Percentiles rank a stretch among this genome's conserved stretches.
These are phyloP conservation scores for Fusarium sp. DNA, from an alignment of 2,329 filamentous ascomycete genomes.

Conservation along the genomic window DNA sequence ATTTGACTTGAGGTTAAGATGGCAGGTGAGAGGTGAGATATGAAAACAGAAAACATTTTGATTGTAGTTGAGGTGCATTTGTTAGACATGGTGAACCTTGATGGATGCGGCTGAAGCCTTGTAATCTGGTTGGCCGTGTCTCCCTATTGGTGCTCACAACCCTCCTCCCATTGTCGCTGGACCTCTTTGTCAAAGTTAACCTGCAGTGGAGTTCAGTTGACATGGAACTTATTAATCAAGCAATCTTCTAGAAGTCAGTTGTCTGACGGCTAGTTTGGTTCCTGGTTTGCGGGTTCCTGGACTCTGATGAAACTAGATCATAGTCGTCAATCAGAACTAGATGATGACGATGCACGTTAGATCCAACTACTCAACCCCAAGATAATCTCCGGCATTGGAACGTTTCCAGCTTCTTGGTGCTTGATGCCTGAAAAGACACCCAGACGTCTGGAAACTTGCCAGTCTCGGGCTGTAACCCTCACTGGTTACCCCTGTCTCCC, in stretches of 20 bases:
- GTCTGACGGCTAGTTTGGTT: neutral
- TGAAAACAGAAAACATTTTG: slow-evolving; percentile 10
- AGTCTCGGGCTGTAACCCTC: slow-evolving; percentile 32
- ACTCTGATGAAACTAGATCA: neutral
- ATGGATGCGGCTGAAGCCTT: neutral
- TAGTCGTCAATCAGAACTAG: neutral
- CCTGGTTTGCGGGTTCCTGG: neutral
- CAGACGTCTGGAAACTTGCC: slow-evolving; percentile 31
- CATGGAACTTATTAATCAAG: neutral
- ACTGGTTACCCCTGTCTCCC: slow-evolving; percentile 39
- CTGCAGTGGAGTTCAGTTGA: neutral
- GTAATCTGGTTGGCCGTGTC: neutral
- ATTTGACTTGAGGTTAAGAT: neutral
- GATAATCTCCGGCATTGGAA: slow-evolving; percentile 3
- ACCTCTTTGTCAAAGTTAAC: neutral
- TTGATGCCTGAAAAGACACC: slow-evolving; percentile 13
- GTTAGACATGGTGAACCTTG: neutral
- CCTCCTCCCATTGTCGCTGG: neutral
- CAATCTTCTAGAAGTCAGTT: neutral
- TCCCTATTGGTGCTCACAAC: neutral
- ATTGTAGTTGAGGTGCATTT: neutral
- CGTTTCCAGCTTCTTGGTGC: slow-evolving; percentile 29
- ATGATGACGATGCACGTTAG: neutral
- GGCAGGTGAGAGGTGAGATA: neutral
- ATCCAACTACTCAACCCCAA: neutral